Evolutionary conservation across 495 filamentous ascomycete species (phyloP).

Genomic region (Penicillium riverlandense): DNA sequence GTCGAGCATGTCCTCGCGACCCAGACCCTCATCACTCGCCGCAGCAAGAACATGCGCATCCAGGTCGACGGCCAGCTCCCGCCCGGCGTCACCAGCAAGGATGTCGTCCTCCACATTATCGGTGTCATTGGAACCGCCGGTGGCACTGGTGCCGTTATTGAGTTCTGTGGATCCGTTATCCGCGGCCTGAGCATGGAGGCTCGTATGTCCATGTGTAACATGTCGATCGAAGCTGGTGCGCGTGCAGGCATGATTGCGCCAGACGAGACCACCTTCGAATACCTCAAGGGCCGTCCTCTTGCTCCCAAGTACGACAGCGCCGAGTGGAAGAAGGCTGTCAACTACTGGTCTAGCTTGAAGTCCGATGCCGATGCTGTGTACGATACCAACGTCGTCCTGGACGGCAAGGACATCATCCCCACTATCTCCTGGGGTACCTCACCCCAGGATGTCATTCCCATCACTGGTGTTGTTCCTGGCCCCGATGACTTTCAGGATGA

Average conservation of each 20-base stretch:
- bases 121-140: conserved; percentile 93
- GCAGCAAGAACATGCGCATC: conserved; percentile 97
- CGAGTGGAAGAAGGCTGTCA: conserved; percentile 85
- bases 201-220: conserved; percentile 98
- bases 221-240: conserved; percentile 98
- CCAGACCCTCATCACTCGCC: conserved; percentile 86
- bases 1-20: conserved; percentile 98
- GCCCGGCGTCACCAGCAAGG: conserved; percentile 93
- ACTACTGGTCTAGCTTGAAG: conserved; percentile 81
- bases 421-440: conserved; percentile 97
- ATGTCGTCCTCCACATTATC: conserved; percentile 90
- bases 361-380: conserved; percentile 81
- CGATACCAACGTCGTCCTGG: conserved; percentile 78
- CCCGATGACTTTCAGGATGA: conserved; percentile 79
- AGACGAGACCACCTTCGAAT: conserved; percentile 89
- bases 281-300: conserved; percentile 83
- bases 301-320: conserved; percentile 75
- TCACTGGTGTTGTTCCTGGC: conserved; percentile 81
- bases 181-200: conserved; percentile 89
- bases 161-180: conserved; percentile 94
- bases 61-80: conserved; percentile 86
- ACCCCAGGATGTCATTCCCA: conserved; percentile 90
- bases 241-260: conserved; percentile 96
- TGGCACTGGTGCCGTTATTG: conserved; percentile 90
- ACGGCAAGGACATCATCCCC: conserved; percentile 86